Evolutionary conservation across 345 rosid species (phyloP).

Genomic region (Combretum micranthum): DNA sequence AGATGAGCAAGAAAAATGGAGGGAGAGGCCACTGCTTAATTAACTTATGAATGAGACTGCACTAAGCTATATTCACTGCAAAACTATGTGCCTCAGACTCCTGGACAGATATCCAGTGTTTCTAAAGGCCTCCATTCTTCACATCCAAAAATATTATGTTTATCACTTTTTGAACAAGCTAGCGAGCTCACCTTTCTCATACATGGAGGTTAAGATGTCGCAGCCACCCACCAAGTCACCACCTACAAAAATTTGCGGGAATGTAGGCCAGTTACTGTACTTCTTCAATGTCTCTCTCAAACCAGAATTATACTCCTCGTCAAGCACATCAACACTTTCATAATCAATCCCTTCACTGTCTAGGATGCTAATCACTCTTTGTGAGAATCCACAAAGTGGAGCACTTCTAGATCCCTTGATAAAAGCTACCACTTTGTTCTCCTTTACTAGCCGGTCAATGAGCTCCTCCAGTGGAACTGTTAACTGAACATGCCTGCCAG

Average conservation of each 20-base stretch:
- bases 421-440: constrained; percentile 85
- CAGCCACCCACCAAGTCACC: constrained; percentile 88
- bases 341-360: constrained; percentile 78
- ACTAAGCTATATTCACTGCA: too few relatives aligned
- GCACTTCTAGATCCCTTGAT: constrained; percentile 90
- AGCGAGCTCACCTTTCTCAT: constrained; percentile 75
- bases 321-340: constrained; percentile 83
- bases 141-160: too few relatives aligned
- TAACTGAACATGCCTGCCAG: constrained; percentile 77
- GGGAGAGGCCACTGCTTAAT: too few relatives aligned
- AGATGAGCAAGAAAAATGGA: too few relatives aligned
- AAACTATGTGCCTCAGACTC: too few relatives aligned
- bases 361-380: constrained; percentile 70
- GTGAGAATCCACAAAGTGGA: constrained; percentile 88
- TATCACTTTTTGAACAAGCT: constrained; percentile 32
- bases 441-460: constrained; percentile 65
- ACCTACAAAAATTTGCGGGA: constrained; percentile 70
- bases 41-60: too few relatives aligned
- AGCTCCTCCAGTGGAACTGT: constrained; percentile 67
- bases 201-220: constrained; percentile 73
- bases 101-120: too few relatives aligned
- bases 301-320: constrained; percentile 70
- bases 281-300: constrained; percentile 78
- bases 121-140: too few relatives aligned
- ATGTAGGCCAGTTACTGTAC: constrained; percentile 92